These are phyloP conservation scores for Nothophaeocryptopus gaeumannii DNA, from an alignment of 2,329 filamentous ascomycete genomes.

Conservation along the genomic window DNA sequence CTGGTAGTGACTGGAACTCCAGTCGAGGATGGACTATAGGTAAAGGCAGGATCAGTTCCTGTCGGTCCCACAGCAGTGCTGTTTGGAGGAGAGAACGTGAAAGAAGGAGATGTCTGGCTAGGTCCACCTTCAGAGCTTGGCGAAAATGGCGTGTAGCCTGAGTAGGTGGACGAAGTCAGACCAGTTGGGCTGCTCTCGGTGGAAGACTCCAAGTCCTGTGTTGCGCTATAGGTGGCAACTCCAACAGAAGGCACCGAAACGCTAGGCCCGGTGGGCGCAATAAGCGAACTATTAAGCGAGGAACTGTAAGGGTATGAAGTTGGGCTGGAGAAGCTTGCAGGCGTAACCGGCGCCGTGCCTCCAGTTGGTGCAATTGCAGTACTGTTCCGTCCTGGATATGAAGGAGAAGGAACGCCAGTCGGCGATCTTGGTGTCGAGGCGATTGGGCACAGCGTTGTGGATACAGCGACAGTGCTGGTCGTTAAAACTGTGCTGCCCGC, in stretches of 20 bases:
- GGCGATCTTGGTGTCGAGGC: conserved; percentile 20
- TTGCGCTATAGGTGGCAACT: neutral
- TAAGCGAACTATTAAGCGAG: conserved; percentile 6
- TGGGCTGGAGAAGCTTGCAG: neutral
- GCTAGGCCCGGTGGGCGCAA: conserved; percentile 8
- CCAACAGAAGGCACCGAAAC: conserved; percentile 10
- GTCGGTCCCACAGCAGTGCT: conserved; percentile 6
- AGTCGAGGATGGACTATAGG: conserved; percentile 1
- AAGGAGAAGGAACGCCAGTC: neutral
- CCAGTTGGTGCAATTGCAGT: conserved; percentile 7
- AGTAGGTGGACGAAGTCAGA: conserved; percentile 4
- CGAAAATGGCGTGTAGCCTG: conserved; percentile 1
- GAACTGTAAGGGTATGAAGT: conserved; percentile 8
- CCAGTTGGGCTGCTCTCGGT: conserved; percentile 15
- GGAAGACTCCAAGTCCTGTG: neutral
- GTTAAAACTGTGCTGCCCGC: conserved; percentile 33
- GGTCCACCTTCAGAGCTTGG: conserved; percentile 5
- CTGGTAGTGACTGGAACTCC: neutral
- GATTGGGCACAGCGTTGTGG: conserved; percentile 43
- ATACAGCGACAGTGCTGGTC: conserved; percentile 40
- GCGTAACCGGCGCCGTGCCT: neutral
- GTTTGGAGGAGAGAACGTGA: conserved; percentile 2
- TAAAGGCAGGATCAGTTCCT: neutral
- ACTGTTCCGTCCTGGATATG: neutral
- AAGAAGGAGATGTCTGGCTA: conserved; percentile 2